phyloP scores from a whole-genome alignment of 2,329 filamentous ascomycete species.

The Phaeosphaeria sp. region DNA sequence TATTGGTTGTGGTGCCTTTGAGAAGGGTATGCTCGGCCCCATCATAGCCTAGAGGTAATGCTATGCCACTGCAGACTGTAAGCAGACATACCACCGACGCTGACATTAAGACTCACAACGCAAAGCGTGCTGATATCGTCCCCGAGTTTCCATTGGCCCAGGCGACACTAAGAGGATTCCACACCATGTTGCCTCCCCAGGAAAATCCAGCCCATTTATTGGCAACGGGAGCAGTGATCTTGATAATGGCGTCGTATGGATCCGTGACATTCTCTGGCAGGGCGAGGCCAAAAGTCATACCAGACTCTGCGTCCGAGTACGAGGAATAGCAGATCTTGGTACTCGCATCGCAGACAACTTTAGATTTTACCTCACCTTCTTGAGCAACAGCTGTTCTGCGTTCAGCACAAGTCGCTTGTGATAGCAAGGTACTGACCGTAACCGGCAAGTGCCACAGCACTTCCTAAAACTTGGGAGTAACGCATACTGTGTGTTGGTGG shows the following conservation, averaged over 20 bases:
- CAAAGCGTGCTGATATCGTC: slow-evolving; percentile 39
- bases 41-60: slow-evolving; percentile 36
- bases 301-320: slow-evolving; percentile 36
- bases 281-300: slow-evolving; percentile 39
- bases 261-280: slow-evolving; percentile 36
- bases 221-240: slow-evolving; percentile 33
- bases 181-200: slow-evolving; percentile 44
- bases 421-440: slow-evolving; percentile 24
- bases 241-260: slow-evolving; percentile 42
- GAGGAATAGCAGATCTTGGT: slow-evolving; percentile 42
- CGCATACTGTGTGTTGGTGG: slow-evolving; percentile 28
- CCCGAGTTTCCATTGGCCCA: slow-evolving; percentile 39
- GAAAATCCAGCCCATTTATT: slow-evolving; percentile 40
- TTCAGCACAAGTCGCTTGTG: slow-evolving; percentile 12
- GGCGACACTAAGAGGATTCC: slow-evolving; percentile 41
- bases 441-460: slow-evolving; percentile 35
- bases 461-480: slow-evolving; percentile 33
- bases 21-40: slow-evolving; percentile 35
- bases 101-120: slow-evolving; percentile 29
- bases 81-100: slow-evolving; percentile 11
- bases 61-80: slow-evolving; percentile 30
- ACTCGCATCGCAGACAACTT: slow-evolving; percentile 36
- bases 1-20: slow-evolving; percentile 39
- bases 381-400: slow-evolving; percentile 31
- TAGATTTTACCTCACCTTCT: slow-evolving; percentile 38